Evolutionary conservation across 1,139 yeast species (phyloP).

Genomic region (Scheffersomyces illinoinensis): DNA sequence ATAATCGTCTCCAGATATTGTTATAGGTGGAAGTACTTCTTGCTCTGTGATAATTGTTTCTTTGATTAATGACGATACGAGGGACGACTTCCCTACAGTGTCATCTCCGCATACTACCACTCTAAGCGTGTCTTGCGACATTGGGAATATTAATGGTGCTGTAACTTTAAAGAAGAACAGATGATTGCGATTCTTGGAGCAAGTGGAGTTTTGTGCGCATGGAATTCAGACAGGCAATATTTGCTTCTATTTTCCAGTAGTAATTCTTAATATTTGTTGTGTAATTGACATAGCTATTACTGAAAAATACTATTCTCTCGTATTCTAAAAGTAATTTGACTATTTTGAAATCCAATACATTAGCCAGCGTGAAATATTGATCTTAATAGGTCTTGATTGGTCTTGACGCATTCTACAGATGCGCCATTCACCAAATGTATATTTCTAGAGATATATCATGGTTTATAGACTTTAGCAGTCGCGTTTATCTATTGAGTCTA

Average conservation of each 20-base stretch:
- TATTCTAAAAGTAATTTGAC: too few relatives aligned
- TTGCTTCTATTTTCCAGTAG: not conserved
- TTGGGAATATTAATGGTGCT: not conserved
- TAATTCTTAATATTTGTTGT: too few relatives aligned
- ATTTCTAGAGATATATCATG: too few relatives aligned
- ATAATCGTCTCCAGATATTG: conserved; percentile 54
- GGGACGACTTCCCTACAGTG: conserved; percentile 78
- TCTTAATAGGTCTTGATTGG: too few relatives aligned
- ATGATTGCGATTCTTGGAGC: not conserved
- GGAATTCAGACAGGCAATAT: not conserved
- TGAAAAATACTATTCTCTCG: too few relatives aligned
- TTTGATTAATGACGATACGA: conserved; percentile 77
- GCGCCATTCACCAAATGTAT: too few relatives aligned
- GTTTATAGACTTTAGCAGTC: too few relatives aligned
- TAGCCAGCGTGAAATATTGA: too few relatives aligned
- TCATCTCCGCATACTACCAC: conserved; percentile 97
- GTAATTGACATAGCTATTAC: not conserved
- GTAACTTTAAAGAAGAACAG: not conserved
- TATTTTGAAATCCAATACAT: too few relatives aligned
- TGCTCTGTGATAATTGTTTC: conserved; percentile 65
- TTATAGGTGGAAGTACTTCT: conserved; percentile 77
- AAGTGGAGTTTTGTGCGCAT: not conserved
- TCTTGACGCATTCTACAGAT: too few relatives aligned
- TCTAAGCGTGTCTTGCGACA: conserved; percentile 23
- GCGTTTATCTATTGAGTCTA: not conserved